Conservation (phyloP, 169 alveolate genomes). For the Babesia caballi region DNA sequence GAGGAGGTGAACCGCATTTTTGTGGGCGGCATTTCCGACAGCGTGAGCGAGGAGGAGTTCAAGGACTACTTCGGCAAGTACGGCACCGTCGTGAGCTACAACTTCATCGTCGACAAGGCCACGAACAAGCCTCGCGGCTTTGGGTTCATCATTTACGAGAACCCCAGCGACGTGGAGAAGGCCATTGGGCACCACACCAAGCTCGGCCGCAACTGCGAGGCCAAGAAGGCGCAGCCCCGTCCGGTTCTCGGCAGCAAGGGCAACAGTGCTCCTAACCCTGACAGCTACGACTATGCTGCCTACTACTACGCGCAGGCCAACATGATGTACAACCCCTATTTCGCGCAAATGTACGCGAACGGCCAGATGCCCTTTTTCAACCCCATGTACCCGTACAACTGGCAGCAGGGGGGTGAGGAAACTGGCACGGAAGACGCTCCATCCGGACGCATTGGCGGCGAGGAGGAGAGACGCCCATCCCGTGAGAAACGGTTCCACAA, state of each 20-base stretch:
- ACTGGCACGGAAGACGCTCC: not conserved
- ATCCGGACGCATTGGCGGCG: not conserved
- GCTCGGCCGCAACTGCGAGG: constrained; percentile 86
- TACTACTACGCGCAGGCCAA: constrained; percentile 68
- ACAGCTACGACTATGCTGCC: constrained; percentile 41
- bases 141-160: constrained; percentile 86
- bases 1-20: constrained; percentile 78
- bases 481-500: constrained; percentile 24
- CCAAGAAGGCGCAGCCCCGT: constrained; percentile 86
- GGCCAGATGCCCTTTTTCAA: constrained; percentile 40
- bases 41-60: constrained; percentile 74
- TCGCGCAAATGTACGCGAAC: constrained; percentile 55
- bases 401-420: constrained; percentile 13
- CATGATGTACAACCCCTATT: constrained; percentile 57
- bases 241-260: constrained; percentile 27
- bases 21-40: constrained; percentile 89
- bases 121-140: constrained; percentile 90
- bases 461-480: constrained; percentile 2
- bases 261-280: not conserved
- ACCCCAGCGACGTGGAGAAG: constrained; percentile 76
- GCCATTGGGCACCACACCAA: constrained; percentile 79
- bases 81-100: constrained; percentile 85
- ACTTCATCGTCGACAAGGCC: constrained; percentile 80
- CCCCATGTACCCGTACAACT: constrained; percentile 39
- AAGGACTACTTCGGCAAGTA: constrained; percentile 79